Evolutionary conservation across 2,329 filamentous ascomycete genomes (phyloP), one percentile per base, ranked within the genome.

Genomic region (Aureobasidium sp.): DNA sequence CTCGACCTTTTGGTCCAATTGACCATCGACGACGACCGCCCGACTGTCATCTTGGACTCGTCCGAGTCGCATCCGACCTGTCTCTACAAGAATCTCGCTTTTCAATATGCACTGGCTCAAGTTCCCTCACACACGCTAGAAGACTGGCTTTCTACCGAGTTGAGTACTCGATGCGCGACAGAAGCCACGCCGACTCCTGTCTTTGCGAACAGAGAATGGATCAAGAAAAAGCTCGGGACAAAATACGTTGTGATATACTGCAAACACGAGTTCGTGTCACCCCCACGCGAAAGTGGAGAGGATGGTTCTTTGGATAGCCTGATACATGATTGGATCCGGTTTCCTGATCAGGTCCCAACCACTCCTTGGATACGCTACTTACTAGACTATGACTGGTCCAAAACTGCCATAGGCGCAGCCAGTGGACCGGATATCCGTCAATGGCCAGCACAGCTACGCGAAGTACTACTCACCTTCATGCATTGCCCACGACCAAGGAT

Each of bases 151-250:
- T 23, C 31, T 13, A 11, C 17, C 4, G 53, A 57, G 19, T 35
- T 17, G 19, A 45, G 29, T 4, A 23, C n/a, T 11, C 5, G 25
- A 2, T 57, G 53, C 19, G 11, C 31, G 8, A 10, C 38, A 15
- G 25, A 46, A 27, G 53, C 53, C 4, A 37, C 53, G 13, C 38
- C 19, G 9, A 19, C 53, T 9, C 19, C 13, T 4, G n/a, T 2
- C 8, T 57, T 57, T n/a, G 53, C 40, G 5, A 10, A 37, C 13
- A 57, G 40, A 19, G 40, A 57, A 4, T 57, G 53, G 53, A 35
- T 37, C 11, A 57, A 57, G 53, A 57, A 57, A 57, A 27, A 57
- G 53, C 40, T 57, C 10, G 53, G 53, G 19, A 17, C 11, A 27
- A n/a, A 13, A 46, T 46, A 57, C 15, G 13, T 46, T 8, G 31